Evolutionary conservation across 441 rosid genomes (phyloP).

Genomic region (Croton laevigatus): DNA sequence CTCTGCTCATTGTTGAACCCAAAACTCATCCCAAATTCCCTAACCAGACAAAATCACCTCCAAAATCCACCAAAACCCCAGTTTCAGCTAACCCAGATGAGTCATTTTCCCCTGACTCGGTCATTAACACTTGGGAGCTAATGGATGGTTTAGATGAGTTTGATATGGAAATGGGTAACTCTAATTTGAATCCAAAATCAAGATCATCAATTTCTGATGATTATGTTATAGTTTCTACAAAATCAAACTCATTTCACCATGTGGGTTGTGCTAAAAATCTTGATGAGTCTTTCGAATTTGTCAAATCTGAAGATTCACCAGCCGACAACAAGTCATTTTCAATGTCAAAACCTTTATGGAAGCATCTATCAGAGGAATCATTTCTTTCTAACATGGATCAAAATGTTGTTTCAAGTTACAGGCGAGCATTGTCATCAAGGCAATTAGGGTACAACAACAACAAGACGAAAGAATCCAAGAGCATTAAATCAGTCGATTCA

Average conservation of each 20-base stretch:
- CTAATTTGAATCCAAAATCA: constrained; percentile 19
- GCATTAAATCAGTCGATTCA: constrained; percentile 28
- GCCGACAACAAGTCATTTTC: constrained; percentile 34
- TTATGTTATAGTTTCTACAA: constrained; percentile 20
- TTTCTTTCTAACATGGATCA: constrained; percentile 71
- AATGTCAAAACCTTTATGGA: constrained; percentile 71
- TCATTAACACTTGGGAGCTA: constrained; percentile 94
- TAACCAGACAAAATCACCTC: constrained; percentile 28
- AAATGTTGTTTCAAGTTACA: constrained; percentile 65
- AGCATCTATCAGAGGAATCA: constrained; percentile 88
- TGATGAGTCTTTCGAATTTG: constrained; percentile 36
- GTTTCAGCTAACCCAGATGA: constrained; percentile 30
- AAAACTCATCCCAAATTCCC: constrained; percentile 17
- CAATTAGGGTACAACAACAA: constrained; percentile 32
- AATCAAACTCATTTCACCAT: constrained; percentile 32
- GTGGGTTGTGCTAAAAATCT: constrained; percentile 31
- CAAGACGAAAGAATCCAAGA: constrained; percentile 19
- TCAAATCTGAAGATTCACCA: constrained; percentile 25
- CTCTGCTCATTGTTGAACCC: constrained; percentile 56
- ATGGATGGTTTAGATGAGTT: constrained; percentile 85
- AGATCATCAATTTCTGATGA: constrained; percentile 21
- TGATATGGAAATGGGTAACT: constrained; percentile 31
- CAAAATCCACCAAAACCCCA: constrained; percentile 17
- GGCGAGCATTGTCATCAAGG: constrained; percentile 77
- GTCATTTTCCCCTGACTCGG: constrained; percentile 67